Percentiles rank a stretch among this genome's conserved stretches.
These are phyloP conservation scores for Vitellaria paradoxa DNA, from an alignment of 179 eudicot species.

Conservation along the genomic window DNA sequence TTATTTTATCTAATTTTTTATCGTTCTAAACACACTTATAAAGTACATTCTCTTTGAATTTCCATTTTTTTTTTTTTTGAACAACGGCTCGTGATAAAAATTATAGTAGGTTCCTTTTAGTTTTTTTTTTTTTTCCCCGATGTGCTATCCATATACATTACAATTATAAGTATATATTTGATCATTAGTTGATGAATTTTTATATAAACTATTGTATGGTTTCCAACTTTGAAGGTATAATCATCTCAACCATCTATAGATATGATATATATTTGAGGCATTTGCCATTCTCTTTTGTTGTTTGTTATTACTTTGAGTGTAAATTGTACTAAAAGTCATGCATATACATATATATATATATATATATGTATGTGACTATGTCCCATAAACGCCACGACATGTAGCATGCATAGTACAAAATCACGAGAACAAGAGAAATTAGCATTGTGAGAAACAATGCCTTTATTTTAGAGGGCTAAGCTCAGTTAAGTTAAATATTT, in stretches of 20 bases:
- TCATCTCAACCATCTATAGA: not conserved
- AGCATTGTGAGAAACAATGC: too few species aligned
- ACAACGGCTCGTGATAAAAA: not conserved
- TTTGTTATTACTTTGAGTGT: not conserved
- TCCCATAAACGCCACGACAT: not conserved
- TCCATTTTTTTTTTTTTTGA: not conserved
- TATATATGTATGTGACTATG: not conserved
- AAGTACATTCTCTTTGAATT: too few species aligned
- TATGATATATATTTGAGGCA: not conserved
- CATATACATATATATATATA: too few species aligned
- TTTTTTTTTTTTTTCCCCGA: too few species aligned
- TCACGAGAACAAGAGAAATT: too few species aligned
- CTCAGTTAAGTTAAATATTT: too few species aligned
- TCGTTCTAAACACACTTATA: too few species aligned
- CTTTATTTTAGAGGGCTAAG: too few species aligned
- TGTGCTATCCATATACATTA: too few species aligned
- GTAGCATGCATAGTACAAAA: not conserved
- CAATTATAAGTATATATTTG: too few species aligned
- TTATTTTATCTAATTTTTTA: too few species aligned
- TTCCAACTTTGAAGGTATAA: not conserved
- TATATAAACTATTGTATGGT: not conserved
- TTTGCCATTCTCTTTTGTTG: not conserved
- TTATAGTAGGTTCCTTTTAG: not conserved
- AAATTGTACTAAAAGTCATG: not conserved
- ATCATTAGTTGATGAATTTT: not conserved